Percentiles rank a stretch among this genome's conserved stretches.
phyloP scores from a whole-genome alignment of 441 rosid genomes.

The Macaranga tanarius region DNA sequence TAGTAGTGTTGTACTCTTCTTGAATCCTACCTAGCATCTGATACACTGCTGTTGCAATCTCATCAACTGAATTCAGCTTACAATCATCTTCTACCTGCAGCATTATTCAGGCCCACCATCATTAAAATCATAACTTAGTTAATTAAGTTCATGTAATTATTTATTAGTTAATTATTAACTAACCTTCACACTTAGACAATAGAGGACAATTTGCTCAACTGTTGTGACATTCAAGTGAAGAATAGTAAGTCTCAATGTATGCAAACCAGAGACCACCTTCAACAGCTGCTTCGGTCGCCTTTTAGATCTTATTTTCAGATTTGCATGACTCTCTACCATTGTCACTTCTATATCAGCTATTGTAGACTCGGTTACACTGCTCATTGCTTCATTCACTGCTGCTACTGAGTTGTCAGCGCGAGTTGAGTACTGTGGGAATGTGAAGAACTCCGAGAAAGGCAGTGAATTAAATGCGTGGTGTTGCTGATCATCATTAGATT shows the following conservation, averaged over 20 bases:
- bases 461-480: constrained; percentile 2
- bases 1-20: constrained; percentile 28
- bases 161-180: not conserved
- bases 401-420: constrained; percentile 24
- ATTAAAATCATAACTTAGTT: no score
- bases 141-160: not conserved
- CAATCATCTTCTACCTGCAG: constrained; percentile 91
- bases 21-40: constrained; percentile 67
- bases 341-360: constrained; percentile 73
- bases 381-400: constrained; percentile 30
- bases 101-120: not conserved
- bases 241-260: constrained; percentile 53
- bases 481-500: constrained; percentile 17
- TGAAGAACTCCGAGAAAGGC: constrained; percentile 61
- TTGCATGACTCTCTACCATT: constrained; percentile 85
- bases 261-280: constrained; percentile 66
- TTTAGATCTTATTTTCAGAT: constrained; percentile 65
- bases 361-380: constrained; percentile 25
- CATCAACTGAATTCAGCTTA: constrained; percentile 70
- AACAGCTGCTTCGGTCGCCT: constrained; percentile 64
- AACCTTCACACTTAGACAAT: constrained; percentile 81
- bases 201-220: constrained; percentile 58
- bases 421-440: constrained; percentile 61
- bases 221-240: constrained; percentile 83
- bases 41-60: constrained; percentile 67